Percentiles rank a stretch among this genome's conserved stretches.
Evolutionary conservation across 371 early-diverging fungal species (phyloP).

Genomic region (Mortierella sp.): DNA sequence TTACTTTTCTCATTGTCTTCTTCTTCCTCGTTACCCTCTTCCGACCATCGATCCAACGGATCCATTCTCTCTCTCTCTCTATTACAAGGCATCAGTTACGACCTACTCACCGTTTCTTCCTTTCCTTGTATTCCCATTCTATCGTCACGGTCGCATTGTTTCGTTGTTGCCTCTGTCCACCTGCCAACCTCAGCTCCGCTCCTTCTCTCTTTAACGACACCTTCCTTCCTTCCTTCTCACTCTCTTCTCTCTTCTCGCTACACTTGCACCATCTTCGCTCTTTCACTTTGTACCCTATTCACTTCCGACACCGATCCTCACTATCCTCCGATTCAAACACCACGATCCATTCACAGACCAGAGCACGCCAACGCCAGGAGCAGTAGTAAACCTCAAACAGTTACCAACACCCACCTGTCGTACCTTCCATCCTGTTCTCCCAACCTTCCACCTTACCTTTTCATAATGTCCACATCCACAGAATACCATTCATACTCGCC

Average conservation of each 20-base stretch:
- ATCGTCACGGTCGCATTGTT: not conserved
- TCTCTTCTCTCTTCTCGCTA: not conserved
- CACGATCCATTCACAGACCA: not conserved
- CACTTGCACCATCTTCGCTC: not conserved
- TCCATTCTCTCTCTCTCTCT: not conserved
- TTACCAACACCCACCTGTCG: not conserved
- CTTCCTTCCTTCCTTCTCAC: not conserved
- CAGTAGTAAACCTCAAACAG: not conserved
- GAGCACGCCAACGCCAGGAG: not conserved
- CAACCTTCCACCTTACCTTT: not conserved
- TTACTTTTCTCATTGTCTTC: not conserved
- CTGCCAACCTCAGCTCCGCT: not conserved
- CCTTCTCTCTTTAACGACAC: not conserved
- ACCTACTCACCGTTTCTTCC: not conserved
- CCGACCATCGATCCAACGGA: not conserved
- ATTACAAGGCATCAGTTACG: not conserved
- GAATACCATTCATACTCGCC: constrained; percentile 31
- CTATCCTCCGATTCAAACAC: not conserved
- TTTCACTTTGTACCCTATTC: not conserved
- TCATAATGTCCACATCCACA: constrained; percentile 20
- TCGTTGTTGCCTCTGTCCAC: not conserved
- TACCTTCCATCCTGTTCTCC: not conserved
- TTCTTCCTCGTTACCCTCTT: not conserved
- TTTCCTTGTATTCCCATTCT: not conserved
- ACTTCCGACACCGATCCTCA: not conserved